A percentile compares a stretch with the other conserved stretches of the same genome.
phyloP scores from a whole-genome alignment of 2,329 filamentous ascomycete genomes.

The Botrytis aclada region DNA sequence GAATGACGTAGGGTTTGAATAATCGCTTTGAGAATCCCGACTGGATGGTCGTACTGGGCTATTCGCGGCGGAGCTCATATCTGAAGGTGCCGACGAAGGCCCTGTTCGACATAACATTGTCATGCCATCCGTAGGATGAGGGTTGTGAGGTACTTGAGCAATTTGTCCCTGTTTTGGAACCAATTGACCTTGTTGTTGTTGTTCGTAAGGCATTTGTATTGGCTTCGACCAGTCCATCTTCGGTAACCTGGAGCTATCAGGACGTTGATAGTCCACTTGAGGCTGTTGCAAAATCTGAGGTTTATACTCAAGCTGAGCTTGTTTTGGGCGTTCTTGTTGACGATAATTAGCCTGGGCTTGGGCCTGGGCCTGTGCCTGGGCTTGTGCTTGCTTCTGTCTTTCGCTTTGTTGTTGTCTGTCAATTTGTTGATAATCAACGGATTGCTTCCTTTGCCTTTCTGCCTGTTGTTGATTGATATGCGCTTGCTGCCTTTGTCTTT shows the following conservation, averaged over 20 bases:
- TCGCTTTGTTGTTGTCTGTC: conserved; percentile 19
- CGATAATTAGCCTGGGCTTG: conserved; percentile 18
- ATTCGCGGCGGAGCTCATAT: conserved; percentile 58
- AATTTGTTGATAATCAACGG: conserved; percentile 13
- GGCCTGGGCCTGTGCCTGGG: conserved; percentile 10
- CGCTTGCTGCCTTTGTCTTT: conserved; percentile 15
- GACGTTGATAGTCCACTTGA: conserved; percentile 26
- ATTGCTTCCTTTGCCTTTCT: conserved; percentile 17
- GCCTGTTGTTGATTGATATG: conserved; percentile 10
- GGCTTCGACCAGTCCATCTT: conserved; percentile 21
- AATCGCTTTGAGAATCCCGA: conserved; percentile 85
- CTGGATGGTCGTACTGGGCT: conserved; percentile 74
- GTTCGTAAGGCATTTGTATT: conserved; percentile 21
- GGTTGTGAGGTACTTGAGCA: conserved; percentile 77
- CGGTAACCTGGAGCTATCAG: conserved; percentile 19
- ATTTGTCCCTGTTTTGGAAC: conserved; percentile 52
- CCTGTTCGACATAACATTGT: conserved; percentile 90
- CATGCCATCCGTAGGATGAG: conserved; percentile 94
- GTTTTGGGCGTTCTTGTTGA: conserved; percentile 21
- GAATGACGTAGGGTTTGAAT: conserved; percentile 83
- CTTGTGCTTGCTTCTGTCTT: conserved; percentile 19
- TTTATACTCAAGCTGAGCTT: conserved; percentile 21
- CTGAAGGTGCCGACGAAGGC: conserved; percentile 65
- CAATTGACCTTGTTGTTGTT: conserved; percentile 26
- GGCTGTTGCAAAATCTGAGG: conserved; percentile 25